These are phyloP conservation scores for Craterostigma plantagineum DNA, from an alignment of 257 asterid genomes.

Conservation along the genomic window DNA sequence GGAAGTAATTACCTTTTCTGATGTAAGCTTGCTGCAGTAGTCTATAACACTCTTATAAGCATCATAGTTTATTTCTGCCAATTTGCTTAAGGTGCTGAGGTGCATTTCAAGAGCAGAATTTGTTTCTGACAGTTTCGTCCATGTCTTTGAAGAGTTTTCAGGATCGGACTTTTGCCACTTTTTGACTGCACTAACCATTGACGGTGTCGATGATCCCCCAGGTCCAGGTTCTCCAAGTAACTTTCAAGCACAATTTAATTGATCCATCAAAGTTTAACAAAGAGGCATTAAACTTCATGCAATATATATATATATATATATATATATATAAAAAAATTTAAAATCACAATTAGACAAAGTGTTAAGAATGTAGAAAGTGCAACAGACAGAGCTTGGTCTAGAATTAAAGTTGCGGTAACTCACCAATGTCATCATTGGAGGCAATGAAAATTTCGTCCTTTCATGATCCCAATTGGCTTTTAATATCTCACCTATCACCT, in stretches of 20 bases:
- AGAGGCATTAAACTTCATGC: neutral
- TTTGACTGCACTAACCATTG: constrained; percentile 98
- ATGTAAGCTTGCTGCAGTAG: constrained; percentile 42
- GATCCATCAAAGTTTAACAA: no score
- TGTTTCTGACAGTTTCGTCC: constrained; percentile 73
- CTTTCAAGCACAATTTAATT: constrained; percentile 21
- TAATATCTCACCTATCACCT: constrained; percentile 46
- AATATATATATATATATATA: no score
- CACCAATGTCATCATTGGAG: constrained; percentile 94
- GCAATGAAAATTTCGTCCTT: constrained; percentile 72
- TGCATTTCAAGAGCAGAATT: constrained; percentile 63
- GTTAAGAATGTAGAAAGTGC: neutral
- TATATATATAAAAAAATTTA: neutral
- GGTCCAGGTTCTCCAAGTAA: constrained; percentile 95
- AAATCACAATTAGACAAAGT: constrained; percentile 4
- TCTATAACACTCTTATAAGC: constrained; percentile 33
- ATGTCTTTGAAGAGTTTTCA: constrained; percentile 47
- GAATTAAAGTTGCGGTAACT: constrained; percentile 16
- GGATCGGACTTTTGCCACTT: constrained; percentile 96
- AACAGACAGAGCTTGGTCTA: no score
- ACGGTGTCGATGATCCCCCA: constrained; percentile 97
- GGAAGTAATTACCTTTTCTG: constrained; percentile 40
- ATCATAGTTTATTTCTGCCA: constrained; percentile 42
- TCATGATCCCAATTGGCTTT: constrained; percentile 89
- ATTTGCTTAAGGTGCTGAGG: constrained; percentile 35